phyloP scores from a whole-genome alignment of 208 protist species.

The Crithidia expoeki region DNA sequence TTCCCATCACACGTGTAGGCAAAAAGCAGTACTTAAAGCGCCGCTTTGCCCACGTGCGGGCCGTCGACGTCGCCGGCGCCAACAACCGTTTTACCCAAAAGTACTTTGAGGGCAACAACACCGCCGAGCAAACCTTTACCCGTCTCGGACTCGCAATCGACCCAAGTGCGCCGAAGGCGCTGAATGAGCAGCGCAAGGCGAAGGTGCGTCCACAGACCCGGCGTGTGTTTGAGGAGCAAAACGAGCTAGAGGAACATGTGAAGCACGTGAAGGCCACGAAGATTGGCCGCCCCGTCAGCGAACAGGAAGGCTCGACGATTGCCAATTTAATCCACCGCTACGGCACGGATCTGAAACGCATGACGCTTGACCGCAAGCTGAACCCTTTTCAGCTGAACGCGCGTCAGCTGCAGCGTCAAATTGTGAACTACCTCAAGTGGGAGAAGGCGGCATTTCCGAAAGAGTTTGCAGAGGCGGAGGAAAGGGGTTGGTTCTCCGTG shows the following conservation, averaged over 20 bases:
- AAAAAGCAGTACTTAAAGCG: constrained; percentile 87
- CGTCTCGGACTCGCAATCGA: constrained; percentile 74
- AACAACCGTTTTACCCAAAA: constrained; percentile 86
- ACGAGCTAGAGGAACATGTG: constrained; percentile 38
- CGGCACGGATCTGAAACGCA: constrained; percentile 80
- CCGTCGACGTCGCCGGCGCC: constrained; percentile 68
- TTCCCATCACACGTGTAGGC: constrained; percentile 85
- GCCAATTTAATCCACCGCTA: constrained; percentile 71
- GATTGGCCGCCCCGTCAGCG: constrained; percentile 70
- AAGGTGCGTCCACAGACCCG: constrained; percentile 48
- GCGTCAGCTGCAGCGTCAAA: constrained; percentile 83
- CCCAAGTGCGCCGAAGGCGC: constrained; percentile 46
- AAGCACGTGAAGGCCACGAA: constrained; percentile 34
- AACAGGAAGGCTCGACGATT: constrained; percentile 79
- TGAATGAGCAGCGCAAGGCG: constrained; percentile 49
- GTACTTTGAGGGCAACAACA: constrained; percentile 69
- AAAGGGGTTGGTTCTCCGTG: constrained; percentile 76
- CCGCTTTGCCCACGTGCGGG: constrained; percentile 78
- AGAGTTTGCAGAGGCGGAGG: constrained; percentile 72
- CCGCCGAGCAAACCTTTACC: constrained; percentile 80
- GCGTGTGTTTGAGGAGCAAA: constrained; percentile 59
- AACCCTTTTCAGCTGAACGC: constrained; percentile 89
- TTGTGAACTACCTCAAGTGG: constrained; percentile 84
- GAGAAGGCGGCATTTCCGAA: constrained; percentile 79
- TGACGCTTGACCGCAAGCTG: constrained; percentile 79